phyloP scores from a whole-genome alignment of 1,139 yeast species.

The Diutina mesorugosa region DNA sequence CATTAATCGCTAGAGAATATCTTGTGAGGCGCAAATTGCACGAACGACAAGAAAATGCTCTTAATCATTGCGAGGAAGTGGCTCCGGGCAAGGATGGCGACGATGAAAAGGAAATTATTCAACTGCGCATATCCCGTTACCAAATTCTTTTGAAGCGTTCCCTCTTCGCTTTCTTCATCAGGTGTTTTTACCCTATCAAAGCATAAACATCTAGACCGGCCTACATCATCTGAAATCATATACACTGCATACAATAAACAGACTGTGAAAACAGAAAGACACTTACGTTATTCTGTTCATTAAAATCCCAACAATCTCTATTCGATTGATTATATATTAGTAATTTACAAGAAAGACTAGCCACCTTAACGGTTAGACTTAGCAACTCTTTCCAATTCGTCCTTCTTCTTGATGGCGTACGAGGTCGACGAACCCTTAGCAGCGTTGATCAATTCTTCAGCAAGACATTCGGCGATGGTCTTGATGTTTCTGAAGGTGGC shows the following conservation, averaged over 20 bases:
- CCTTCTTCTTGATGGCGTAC: slow-evolving; percentile 99
- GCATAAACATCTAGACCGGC: slow-evolving; percentile 1
- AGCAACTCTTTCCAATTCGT: slow-evolving; percentile 99
- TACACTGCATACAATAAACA: background rate
- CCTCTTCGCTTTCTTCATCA: slow-evolving; percentile 3
- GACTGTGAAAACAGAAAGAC: slow-evolving; percentile 2
- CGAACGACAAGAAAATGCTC: slow-evolving; percentile 4
- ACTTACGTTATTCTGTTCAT: background rate
- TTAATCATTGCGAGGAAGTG: slow-evolving; percentile 1
- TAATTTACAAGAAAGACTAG: slow-evolving; percentile 6
- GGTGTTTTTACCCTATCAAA: slow-evolving; percentile 5
- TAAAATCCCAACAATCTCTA: background rate
- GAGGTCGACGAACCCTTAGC: slow-evolving; percentile 99
- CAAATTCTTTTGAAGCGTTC: slow-evolving; percentile 4
- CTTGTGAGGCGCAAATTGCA: slow-evolving; percentile 6
- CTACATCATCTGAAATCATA: slow-evolving; percentile 2
- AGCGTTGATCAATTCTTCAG: slow-evolving; percentile 99
- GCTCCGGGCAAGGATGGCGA: background rate
- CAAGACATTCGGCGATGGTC: slow-evolving; percentile 99
- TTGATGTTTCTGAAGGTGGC: slow-evolving; percentile 99
- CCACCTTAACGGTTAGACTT: slow-evolving; percentile 94
- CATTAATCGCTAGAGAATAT: slow-evolving; percentile 7
- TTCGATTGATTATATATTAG: background rate
- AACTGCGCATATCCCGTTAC: slow-evolving; percentile 3
- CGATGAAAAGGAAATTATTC: background rate